A percentile compares a stretch with the other conserved stretches of the same genome.
phyloP scores from a whole-genome alignment of 2,329 filamentous ascomycete species.

The Dactylellina cionopaga region DNA sequence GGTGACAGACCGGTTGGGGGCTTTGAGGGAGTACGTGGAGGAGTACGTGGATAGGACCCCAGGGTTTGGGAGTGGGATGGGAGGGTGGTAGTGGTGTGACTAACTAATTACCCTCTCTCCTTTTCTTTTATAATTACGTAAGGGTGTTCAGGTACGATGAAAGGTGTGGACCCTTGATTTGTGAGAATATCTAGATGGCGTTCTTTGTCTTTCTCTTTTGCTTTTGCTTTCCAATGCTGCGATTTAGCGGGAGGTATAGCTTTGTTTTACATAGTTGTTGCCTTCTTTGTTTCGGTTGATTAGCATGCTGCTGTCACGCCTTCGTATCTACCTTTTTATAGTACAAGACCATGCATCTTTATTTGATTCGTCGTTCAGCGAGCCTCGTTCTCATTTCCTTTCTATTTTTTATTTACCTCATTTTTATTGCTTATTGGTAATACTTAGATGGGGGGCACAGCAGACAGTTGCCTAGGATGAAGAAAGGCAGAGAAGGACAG shows the following conservation, averaged over 20 bases:
- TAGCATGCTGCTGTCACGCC: neutral
- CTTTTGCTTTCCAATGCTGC: neutral
- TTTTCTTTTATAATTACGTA: constrained; percentile 1
- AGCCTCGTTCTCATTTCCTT: too few relatives aligned
- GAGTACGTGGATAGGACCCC: constrained; percentile 56
- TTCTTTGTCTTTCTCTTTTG: neutral
- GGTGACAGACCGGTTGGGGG: constrained; percentile 53
- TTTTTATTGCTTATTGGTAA: too few relatives aligned
- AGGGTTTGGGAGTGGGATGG: constrained; percentile 54
- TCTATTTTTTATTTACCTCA: too few relatives aligned
- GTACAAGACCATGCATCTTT: too few relatives aligned
- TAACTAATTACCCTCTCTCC: neutral
- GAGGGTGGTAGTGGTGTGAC: constrained; percentile 27
- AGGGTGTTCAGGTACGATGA: too few relatives aligned
- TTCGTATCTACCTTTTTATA: neutral
- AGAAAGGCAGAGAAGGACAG: too few relatives aligned
- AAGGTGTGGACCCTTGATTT: too few relatives aligned
- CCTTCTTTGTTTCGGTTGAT: neutral
- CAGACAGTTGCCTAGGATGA: too few relatives aligned
- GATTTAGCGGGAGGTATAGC: neutral
- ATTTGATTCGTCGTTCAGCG: too few relatives aligned
- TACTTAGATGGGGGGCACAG: too few relatives aligned
- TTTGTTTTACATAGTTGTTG: too few relatives aligned
- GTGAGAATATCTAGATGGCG: neutral
- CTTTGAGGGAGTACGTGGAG: constrained; percentile 56